Percentiles rank a stretch among this genome's conserved stretches.
These are phyloP conservation scores for Kwoniella dejecticola DNA, from an alignment of 768 basidiomycete genomes.

Conservation along the genomic window DNA sequence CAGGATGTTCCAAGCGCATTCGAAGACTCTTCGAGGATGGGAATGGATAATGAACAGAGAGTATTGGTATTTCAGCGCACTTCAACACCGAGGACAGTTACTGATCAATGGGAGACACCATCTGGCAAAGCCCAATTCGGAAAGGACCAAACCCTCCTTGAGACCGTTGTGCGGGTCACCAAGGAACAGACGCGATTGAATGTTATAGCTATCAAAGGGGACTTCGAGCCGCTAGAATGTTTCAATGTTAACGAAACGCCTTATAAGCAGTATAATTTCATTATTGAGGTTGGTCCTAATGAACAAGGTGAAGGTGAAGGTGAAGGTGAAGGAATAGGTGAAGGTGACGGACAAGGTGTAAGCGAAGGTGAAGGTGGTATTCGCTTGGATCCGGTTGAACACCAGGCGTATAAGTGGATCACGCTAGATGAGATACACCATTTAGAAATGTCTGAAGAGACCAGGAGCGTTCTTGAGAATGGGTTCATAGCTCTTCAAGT, in stretches of 20 bases:
- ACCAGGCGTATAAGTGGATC: no score
- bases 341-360: not conserved
- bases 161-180: constrained; percentile 8
- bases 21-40: no score
- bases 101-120: constrained; percentile 19
- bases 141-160: constrained; percentile 17
- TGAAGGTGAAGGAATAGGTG: not conserved
- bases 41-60: not conserved
- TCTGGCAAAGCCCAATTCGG: constrained; percentile 10
- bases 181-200: constrained; percentile 19
- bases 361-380: no score
- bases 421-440: no score
- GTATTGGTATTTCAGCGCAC: not conserved
- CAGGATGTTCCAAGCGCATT: no score
- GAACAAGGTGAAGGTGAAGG: not conserved
- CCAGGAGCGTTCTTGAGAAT: no score
- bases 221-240: constrained; percentile 16
- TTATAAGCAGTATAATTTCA: constrained; percentile 20
- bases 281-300: not conserved
- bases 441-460: no score
- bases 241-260: no score
- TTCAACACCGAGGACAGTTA: not conserved
- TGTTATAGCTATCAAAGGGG: constrained; percentile 8
- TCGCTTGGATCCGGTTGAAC: no score
- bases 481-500: no score